Conservation (phyloP, 495 filamentous ascomycete genomes). For the Trichoderma gamsii region DNA sequence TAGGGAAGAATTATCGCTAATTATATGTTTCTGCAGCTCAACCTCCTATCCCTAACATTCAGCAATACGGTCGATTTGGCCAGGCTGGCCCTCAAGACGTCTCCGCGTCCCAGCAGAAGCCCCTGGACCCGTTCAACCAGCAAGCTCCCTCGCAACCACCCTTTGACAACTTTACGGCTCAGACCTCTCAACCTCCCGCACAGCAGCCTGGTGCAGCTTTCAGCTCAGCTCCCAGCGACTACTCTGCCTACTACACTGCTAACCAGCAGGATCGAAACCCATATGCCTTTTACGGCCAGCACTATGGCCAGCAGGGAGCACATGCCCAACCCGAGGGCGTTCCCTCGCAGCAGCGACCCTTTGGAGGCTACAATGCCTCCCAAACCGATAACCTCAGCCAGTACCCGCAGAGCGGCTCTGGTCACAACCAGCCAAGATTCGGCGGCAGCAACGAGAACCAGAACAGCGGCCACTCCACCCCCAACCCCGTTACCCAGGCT, state of each 20-base stretch:
- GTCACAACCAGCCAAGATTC: constrained; percentile 45
- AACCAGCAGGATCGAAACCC: constrained; percentile 67
- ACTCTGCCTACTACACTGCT: constrained; percentile 80
- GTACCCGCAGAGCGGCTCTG: constrained; percentile 60
- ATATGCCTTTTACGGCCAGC: constrained; percentile 66
- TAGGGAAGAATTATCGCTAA: neutral
- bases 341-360: constrained; percentile 57
- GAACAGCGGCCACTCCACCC: constrained; percentile 81
- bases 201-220: constrained; percentile 52
- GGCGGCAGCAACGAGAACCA: constrained; percentile 67
- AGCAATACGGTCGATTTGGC: constrained; percentile 70
- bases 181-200: constrained; percentile 58
- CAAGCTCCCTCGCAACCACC: constrained; percentile 48
- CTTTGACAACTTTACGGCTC: constrained; percentile 47
- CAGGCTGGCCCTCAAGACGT: constrained; percentile 50
- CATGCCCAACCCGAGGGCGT: constrained; percentile 68
- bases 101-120: constrained; percentile 61
- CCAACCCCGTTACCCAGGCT: constrained; percentile 68
- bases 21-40: constrained; percentile 27
- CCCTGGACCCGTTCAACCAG: constrained; percentile 82
- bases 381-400: constrained; percentile 69
- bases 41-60: constrained; percentile 42
- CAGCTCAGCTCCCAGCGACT: constrained; percentile 73
- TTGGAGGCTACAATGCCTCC: constrained; percentile 69
- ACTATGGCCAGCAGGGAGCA: constrained; percentile 58